These are phyloP conservation scores for Penicillium sp. DNA, from an alignment of 2,329 filamentous ascomycete species.

Conservation along the genomic window DNA sequence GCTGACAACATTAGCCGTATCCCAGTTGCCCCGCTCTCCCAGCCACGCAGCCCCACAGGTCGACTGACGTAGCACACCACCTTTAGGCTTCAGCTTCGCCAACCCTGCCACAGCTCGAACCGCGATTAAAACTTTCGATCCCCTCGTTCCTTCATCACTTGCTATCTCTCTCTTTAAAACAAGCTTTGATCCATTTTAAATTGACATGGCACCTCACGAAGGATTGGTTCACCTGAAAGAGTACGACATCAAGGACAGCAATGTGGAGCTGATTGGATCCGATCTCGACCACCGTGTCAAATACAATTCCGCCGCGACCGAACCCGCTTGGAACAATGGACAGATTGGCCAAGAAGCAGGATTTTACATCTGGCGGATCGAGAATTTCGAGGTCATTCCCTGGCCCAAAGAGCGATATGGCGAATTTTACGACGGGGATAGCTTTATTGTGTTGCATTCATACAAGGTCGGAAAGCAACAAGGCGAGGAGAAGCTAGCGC, in stretches of 20 bases:
- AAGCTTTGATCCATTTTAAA: not conserved
- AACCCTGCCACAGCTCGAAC: not conserved
- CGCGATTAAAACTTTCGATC: not conserved
- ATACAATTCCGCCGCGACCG: conserved; percentile 65
- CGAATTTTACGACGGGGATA: conserved; percentile 69
- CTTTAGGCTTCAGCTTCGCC: not conserved
- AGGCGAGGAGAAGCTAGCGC: conserved; percentile 53
- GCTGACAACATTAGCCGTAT: not conserved
- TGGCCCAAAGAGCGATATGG: conserved; percentile 63
- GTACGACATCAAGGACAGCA: conserved; percentile 70
- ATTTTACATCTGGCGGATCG: conserved; percentile 67
- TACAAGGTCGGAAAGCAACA: conserved; percentile 52
- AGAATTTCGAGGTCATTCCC: conserved; percentile 66
- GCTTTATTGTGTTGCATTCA: conserved; percentile 67
- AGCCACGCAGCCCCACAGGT: not conserved
- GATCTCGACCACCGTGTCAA: conserved; percentile 70
- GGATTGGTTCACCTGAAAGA: conserved; percentile 66
- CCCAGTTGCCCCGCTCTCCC: not conserved
- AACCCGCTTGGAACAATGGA: conserved; percentile 69
- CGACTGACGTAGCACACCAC: not conserved
- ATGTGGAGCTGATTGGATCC: conserved; percentile 67
- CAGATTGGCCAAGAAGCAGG: conserved; percentile 58
- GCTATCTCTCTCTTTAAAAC: not conserved
- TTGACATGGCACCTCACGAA: conserved; percentile 62
- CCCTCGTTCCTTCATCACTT: not conserved